phyloP scores from a whole-genome alignment of 2,329 filamentous ascomycete genomes.

The Pseudocercospora musae region DNA sequence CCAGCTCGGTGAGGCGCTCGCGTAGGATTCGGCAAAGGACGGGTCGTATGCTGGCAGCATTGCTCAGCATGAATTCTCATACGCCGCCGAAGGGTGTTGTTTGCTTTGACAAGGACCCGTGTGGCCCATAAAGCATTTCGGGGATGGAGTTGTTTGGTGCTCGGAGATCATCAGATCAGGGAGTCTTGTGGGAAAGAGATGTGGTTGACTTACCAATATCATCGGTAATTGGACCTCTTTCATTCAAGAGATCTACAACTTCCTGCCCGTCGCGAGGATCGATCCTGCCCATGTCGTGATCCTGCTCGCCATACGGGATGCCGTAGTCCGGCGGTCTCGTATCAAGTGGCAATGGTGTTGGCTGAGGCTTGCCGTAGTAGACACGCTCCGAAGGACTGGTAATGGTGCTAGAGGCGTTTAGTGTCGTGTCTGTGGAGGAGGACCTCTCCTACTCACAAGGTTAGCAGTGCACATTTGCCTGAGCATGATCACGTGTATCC shows the following conservation, averaged over 20 bases:
- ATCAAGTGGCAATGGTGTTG: slow-evolving; percentile 25
- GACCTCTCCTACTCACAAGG: slow-evolving; percentile 28
- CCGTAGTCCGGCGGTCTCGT: slow-evolving; percentile 26
- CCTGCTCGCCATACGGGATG: slow-evolving; percentile 28
- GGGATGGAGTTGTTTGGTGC: slow-evolving; percentile 22
- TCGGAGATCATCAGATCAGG: slow-evolving; percentile 20
- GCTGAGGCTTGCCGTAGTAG: slow-evolving; percentile 26
- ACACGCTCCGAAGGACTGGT: slow-evolving; percentile 18
- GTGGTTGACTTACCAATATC: slow-evolving; percentile 27
- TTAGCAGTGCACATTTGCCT: slow-evolving; percentile 24
- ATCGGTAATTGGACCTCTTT: slow-evolving; percentile 20
- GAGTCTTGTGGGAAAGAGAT: slow-evolving; percentile 4
- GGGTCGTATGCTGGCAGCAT: slow-evolving; percentile 20
- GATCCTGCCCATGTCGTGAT: slow-evolving; percentile 28
- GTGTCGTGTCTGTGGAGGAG: slow-evolving; percentile 25
- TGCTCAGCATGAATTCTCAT: slow-evolving; percentile 9
- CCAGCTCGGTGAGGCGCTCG: slow-evolving; percentile 15
- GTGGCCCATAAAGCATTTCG: slow-evolving; percentile 28
- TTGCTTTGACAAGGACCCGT: slow-evolving; percentile 20
- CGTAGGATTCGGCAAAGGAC: slow-evolving; percentile 18
- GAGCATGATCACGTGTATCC: slow-evolving; percentile 22
- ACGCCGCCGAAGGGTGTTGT: slow-evolving; percentile 2
- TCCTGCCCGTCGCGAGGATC: slow-evolving; percentile 33
- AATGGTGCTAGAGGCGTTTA: slow-evolving; percentile 28
- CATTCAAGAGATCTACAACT: slow-evolving; percentile 34